A percentile compares a stretch with the other conserved stretches of the same genome.
Conservation (phyloP, 148 eudicot genomes). For the Persicaria tinctoria region DNA sequence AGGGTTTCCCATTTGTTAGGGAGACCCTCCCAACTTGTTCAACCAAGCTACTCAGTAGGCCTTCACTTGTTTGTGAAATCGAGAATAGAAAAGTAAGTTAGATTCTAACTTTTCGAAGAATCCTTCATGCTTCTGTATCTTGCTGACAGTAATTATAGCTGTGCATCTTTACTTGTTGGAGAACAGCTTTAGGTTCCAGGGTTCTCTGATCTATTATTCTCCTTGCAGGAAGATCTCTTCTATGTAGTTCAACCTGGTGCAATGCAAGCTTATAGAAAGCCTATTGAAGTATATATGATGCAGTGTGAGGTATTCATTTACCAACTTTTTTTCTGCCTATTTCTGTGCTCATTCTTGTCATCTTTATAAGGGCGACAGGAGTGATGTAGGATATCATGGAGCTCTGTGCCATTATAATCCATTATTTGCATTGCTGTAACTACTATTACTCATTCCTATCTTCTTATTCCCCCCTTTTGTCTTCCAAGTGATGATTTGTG, state of each 20-base stretch:
- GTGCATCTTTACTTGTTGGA: background rate
- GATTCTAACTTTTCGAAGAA: no score
- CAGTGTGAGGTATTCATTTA: conserved; percentile 45
- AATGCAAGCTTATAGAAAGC: conserved; percentile 63
- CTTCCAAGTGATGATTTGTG: background rate
- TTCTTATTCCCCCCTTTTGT: no score
- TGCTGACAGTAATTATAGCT: no score
- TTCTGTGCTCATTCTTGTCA: background rate
- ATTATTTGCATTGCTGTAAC: no score
- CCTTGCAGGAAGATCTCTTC: conserved; percentile 68
- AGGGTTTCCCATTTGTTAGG: no score
- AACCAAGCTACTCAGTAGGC: no score
- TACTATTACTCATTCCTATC: no score
- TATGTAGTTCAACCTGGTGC: conserved; percentile 71
- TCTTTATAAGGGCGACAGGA: background rate
- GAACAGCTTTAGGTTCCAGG: background rate
- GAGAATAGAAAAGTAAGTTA: no score
- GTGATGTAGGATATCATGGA: background rate
- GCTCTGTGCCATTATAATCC: no score
- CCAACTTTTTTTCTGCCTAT: background rate
- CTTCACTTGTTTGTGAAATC: no score
- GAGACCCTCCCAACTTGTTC: no score
- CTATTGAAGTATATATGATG: conserved; percentile 53
- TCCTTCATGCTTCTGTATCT: background rate
- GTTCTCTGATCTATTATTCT: background rate